These are phyloP conservation scores for Trebouxia sp. DNA, from an alignment of 139 green algal species.

Conservation along the genomic window DNA sequence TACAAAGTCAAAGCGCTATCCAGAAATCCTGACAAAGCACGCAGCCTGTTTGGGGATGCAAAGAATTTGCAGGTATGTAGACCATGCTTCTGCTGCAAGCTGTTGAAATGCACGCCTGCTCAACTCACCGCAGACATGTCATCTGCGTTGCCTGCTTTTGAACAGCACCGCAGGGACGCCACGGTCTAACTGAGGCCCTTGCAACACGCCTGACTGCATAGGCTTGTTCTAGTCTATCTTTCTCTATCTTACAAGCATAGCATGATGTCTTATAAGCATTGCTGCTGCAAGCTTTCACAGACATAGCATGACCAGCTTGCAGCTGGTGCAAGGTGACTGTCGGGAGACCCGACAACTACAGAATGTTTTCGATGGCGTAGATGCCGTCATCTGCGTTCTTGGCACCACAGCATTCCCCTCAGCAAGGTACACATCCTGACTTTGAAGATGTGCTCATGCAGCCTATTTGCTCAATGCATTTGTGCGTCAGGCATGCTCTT, in stretches of 20 bases:
- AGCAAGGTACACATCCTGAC: background rate
- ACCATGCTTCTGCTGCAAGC: background rate
- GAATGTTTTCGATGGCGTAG: constrained; percentile 53
- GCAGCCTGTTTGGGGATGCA: constrained; percentile 53
- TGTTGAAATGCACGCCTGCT: background rate
- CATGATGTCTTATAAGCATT: too few species aligned
- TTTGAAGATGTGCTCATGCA: background rate
- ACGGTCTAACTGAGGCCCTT: background rate
- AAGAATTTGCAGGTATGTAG: constrained; percentile 31
- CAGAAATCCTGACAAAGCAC: constrained; percentile 57
- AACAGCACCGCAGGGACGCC: background rate
- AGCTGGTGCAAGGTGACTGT: constrained; percentile 30
- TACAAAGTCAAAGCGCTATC: constrained; percentile 70
- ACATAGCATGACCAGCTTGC: background rate
- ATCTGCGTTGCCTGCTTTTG: background rate
- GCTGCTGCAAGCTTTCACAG: too few species aligned
- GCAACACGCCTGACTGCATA: background rate
- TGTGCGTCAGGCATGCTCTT: too few species aligned
- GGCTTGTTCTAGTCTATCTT: background rate
- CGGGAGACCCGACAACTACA: background rate
- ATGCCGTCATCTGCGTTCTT: constrained; percentile 69
- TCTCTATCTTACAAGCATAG: too few species aligned
- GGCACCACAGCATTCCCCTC: constrained; percentile 92
- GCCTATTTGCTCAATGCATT: background rate
- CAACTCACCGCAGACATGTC: background rate